Conservation (phyloP, 2,329 filamentous ascomycete species). For the Fusarium armeniacum region DNA sequence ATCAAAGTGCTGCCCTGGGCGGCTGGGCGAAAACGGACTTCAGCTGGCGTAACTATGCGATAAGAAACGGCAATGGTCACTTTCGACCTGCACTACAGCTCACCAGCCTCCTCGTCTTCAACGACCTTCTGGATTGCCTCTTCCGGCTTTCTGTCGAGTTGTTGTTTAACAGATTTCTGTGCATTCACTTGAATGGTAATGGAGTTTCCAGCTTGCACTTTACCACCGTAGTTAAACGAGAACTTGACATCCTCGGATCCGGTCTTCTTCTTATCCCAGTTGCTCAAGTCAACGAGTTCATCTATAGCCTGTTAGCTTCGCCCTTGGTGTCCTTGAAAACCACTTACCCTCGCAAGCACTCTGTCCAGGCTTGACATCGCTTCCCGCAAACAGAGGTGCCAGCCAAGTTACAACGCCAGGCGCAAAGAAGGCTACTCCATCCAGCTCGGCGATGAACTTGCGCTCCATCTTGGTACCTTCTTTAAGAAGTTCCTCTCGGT, state of each 20-base stretch:
- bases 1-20: not conserved
- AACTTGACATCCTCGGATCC: not conserved
- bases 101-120: not conserved
- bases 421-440: conserved; percentile 34
- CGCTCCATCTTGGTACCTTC: conserved; percentile 26
- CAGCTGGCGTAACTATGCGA: not conserved
- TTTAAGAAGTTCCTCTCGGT: conserved; percentile 21
- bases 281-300: conserved; percentile 21
- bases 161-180: conserved; percentile 1
- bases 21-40: not conserved
- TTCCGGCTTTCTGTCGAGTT: not conserved
- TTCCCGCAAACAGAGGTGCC: conserved; percentile 32
- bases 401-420: conserved; percentile 37
- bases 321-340: rapidly evolving
- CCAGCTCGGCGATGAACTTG: conserved; percentile 35
- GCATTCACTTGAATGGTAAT: conserved; percentile 17
- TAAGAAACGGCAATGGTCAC: not conserved
- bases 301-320: conserved; percentile 2
- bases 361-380: conserved; percentile 16
- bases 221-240: conserved; percentile 1
- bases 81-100: not conserved
- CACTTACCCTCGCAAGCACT: conserved; percentile 30
- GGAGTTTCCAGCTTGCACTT: conserved; percentile 9
- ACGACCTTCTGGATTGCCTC: not conserved
- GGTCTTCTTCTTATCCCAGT: conserved; percentile 6